Conservation (phyloP, 23 red algal species). For the Agarophyton chilense region DNA sequence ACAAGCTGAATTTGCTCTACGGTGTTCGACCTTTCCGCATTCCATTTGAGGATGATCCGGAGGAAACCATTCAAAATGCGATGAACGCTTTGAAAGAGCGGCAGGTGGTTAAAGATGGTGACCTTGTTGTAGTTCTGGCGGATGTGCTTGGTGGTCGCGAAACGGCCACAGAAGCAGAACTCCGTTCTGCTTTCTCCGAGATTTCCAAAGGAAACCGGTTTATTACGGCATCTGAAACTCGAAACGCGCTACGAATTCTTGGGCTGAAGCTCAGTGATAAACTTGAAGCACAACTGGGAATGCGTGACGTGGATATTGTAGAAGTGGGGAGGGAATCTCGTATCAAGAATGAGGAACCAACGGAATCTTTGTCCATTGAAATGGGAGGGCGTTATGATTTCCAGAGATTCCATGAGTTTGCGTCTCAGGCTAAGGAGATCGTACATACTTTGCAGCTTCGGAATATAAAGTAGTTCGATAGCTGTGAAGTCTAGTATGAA, state of each 20-base stretch:
- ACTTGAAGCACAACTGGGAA: conserved; percentile 77
- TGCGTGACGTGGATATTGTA: conserved; percentile 81
- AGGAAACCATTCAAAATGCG: conserved; percentile 88
- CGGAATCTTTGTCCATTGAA: conserved; percentile 29
- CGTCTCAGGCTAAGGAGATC: conserved; percentile 78
- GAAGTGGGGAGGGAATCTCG: conserved; percentile 75
- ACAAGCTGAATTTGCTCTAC: conserved; percentile 92
- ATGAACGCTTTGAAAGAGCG: conserved; percentile 83
- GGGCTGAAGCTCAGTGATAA: conserved; percentile 93
- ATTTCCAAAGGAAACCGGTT: conserved; percentile 66
- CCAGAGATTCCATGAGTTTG: conserved; percentile 77
- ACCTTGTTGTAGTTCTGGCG: conserved; percentile 89
- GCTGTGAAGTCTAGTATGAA: background rate
- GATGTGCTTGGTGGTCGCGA: conserved; percentile 93
- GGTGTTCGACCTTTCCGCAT: conserved; percentile 96
- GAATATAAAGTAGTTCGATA: conserved; percentile 13
- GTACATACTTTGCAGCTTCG: conserved; percentile 97
- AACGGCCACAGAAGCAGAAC: conserved; percentile 78
- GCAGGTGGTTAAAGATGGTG: conserved; percentile 62
- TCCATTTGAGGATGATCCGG: conserved; percentile 90
- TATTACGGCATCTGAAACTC: conserved; percentile 69
- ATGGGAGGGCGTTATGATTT: conserved; percentile 67
- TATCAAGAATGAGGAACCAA: conserved; percentile 45
- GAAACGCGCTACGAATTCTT: conserved; percentile 77
- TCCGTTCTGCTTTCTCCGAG: conserved; percentile 72